Conservation (phyloP, 352 stramenopile genomes). For the Globisporangium nagaii region DNA sequence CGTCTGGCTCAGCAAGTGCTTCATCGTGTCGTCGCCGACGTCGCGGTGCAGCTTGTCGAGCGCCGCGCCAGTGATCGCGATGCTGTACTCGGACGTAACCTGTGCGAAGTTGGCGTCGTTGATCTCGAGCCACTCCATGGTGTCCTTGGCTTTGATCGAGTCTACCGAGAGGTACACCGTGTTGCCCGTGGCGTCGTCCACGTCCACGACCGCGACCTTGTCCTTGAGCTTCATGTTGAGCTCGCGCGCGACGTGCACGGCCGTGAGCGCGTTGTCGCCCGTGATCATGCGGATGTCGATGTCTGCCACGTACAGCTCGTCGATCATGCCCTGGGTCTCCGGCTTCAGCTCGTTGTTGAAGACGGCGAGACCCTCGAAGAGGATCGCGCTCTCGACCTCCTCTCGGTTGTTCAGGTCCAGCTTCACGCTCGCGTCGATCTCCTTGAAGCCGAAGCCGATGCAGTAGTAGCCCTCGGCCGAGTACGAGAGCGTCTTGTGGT, state of each 20-base stretch:
- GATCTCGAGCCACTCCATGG: constrained; percentile 26
- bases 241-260: constrained; percentile 34
- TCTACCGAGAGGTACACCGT: constrained; percentile 31
- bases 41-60: constrained; percentile 29
- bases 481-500: constrained; percentile 16
- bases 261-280: constrained; percentile 61
- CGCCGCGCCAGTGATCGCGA: constrained; percentile 47
- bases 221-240: constrained; percentile 34
- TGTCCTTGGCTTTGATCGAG: constrained; percentile 18
- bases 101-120: constrained; percentile 19
- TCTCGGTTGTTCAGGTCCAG: constrained; percentile 17
- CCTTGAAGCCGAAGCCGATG: constrained; percentile 31
- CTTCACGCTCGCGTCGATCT: constrained; percentile 10
- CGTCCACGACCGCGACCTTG: constrained; percentile 35
- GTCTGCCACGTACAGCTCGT: constrained; percentile 50
- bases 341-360: constrained; percentile 85
- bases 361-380: constrained; percentile 65
- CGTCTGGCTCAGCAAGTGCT: constrained; percentile 29
- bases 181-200: constrained; percentile 12
- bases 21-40: constrained; percentile 27
- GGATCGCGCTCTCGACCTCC: constrained; percentile 49
- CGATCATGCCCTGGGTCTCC: constrained; percentile 58
- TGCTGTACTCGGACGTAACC: constrained; percentile 21
- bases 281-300: constrained; percentile 80
- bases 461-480: constrained; percentile 67